Evolutionary conservation across 768 basidiomycete genomes (phyloP), one percentile per base, ranked within the genome.

Genomic region (Termitomyces titanicus): DNA sequence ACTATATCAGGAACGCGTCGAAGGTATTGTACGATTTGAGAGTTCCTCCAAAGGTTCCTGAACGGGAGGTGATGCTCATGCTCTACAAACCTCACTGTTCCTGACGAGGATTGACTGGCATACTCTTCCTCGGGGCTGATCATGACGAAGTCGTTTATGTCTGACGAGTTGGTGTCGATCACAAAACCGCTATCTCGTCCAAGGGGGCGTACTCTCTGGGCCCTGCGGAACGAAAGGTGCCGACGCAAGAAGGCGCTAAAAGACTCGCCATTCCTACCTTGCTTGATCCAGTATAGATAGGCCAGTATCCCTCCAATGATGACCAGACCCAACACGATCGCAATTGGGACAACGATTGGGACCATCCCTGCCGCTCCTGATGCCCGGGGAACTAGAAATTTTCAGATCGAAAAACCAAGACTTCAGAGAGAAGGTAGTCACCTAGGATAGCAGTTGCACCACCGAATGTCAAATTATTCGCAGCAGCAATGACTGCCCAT

Each of bases 161-260:
- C 59, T 25, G 43, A 53, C 10, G 54, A n/a, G 13, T 13, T 15
- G 11, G 20, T 49, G 53, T 68, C 66, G 34, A 68, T 66, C 6
- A 45, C 49, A 50, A 61, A 66, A 33, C 39, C 11, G 15, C 25
- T 34, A 34, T 46, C 34, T 27, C 51, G 56, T 11, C 8, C 31
- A 15, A 17, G 39, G 11, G 45, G 54, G 18, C 35, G 58, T 29
- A 68, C 55, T 42, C 53, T 55, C 0, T 42, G 56, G 12, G 56
- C 40, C 24, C 27, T 47, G 31, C 49, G 40, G 11, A 49, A 20
- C 24, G 48, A 40, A 35, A 39, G 2, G 17, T 15, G 22, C 25
- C 53, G 18, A 18, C 27, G 31, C 40, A 42, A 18, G 22, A 60
- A 45, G 37, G 25, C 18, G 13, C 34, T 8, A 18, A 57, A 42